Percentiles rank a stretch among this genome's conserved stretches.
phyloP scores from a whole-genome alignment of 176 grass and related monocot species.

The Hsuehochloa calcarea region DNA sequence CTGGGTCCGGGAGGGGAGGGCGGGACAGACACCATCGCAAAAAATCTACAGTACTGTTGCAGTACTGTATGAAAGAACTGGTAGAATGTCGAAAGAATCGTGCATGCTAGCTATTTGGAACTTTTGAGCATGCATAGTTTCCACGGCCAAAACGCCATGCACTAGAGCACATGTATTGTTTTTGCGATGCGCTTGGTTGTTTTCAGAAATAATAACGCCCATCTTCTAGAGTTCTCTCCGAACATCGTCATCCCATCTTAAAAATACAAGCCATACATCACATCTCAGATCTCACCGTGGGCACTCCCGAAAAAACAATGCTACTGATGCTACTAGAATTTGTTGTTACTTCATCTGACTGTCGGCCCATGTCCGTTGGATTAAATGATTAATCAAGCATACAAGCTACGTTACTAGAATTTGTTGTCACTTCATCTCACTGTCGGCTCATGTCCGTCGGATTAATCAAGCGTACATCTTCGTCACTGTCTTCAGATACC shows the following conservation, averaged over 20 bases:
- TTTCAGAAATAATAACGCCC: constrained; percentile 8
- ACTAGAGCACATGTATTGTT: not conserved
- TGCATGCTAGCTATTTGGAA: not conserved
- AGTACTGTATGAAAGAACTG: not conserved
- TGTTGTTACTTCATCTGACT: not conserved
- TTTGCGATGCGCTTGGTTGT: not conserved
- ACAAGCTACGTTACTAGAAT: not conserved
- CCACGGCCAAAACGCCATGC: not conserved
- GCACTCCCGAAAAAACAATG: not conserved
- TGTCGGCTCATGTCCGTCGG: not conserved
- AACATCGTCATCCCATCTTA: constrained; percentile 32
- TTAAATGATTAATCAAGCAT: not conserved
- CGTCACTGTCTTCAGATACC: not conserved
- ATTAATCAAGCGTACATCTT: not conserved
- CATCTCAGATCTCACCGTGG: constrained; percentile 21
- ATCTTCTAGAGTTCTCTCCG: not conserved
- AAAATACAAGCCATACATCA: constrained; percentile 1
- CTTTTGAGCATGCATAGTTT: not conserved
- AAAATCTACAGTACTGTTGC: no score
- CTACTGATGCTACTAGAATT: not conserved
- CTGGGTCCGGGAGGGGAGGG: not conserved
- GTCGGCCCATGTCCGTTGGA: not conserved
- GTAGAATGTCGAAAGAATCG: not conserved
- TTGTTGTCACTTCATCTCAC: not conserved
- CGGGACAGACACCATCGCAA: not conserved